Evolutionary conservation across 768 basidiomycete genomes (phyloP).

Genomic region (Lentinula lateritia): DNA sequence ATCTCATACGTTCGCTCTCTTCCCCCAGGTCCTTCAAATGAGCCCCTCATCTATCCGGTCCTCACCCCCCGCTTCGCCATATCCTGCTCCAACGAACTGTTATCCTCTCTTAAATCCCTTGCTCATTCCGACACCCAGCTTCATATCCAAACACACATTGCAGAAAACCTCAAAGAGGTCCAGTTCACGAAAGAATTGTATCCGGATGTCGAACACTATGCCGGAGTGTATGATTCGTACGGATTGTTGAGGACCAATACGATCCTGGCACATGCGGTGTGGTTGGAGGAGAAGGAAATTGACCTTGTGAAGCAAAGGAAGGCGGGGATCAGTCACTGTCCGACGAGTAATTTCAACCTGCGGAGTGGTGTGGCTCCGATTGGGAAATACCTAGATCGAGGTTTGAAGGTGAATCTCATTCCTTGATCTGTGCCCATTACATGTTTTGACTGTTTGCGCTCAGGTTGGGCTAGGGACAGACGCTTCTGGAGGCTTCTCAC

Average conservation of each 20-base stretch:
- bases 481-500: constrained; percentile 80
- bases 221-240: constrained; percentile 76
- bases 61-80: constrained; percentile 97
- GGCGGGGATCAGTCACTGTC: constrained; percentile 89
- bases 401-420: constrained; percentile 62
- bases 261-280: constrained; percentile 83
- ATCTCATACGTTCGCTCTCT: constrained; percentile 66
- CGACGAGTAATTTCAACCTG: constrained; percentile 90
- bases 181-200: constrained; percentile 61
- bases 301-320: constrained; percentile 56
- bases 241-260: constrained; percentile 76
- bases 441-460: not conserved
- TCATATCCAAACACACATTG: constrained; percentile 88
- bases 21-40: constrained; percentile 21
- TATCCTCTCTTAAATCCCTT: constrained; percentile 55
- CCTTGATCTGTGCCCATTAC: not conserved
- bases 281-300: constrained; percentile 70
- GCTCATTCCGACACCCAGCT: constrained; percentile 55
- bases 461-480: constrained; percentile 96
- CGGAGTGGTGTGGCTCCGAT: constrained; percentile 81
- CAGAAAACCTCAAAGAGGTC: constrained; percentile 78
- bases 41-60: constrained; percentile 77
- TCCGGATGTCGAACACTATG: constrained; percentile 59
- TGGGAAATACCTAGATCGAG: constrained; percentile 72
- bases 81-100: constrained; percentile 71